phyloP scores from a whole-genome alignment of 257 asterid genomes.

The Solanum tarijense region DNA sequence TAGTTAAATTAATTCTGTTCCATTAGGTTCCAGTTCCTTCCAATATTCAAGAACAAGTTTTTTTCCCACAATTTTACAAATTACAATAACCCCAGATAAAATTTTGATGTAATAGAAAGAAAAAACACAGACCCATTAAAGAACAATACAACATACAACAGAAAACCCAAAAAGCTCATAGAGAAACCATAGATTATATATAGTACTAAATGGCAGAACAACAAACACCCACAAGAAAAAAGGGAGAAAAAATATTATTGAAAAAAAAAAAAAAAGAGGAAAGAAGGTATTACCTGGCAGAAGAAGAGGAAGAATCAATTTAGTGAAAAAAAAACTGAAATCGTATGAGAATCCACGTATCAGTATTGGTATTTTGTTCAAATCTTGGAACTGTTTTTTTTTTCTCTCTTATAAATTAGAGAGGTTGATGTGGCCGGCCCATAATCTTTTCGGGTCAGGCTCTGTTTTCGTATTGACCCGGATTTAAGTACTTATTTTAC shows the following conservation, averaged over 20 bases:
- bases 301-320: neutral
- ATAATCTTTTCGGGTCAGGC: neutral
- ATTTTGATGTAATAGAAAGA: neutral
- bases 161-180: neutral
- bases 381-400: neutral
- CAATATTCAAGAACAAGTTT: neutral
- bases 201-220: neutral
- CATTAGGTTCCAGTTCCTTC: neutral
- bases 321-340: neutral
- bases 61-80: neutral
- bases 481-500: no score
- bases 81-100: neutral
- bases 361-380: neutral
- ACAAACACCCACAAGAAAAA: neutral
- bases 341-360: neutral
- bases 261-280: neutral
- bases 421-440: neutral
- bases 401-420: neutral
- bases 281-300: slow-evolving; percentile 1
- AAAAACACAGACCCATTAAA: neutral
- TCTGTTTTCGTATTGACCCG: neutral
- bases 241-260: neutral
- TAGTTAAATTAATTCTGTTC: neutral
- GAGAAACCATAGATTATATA: neutral
- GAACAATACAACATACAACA: neutral